Base-by-base conservation (phyloP, 2,329 filamentous ascomycete species). In the Hypoxylon sp. region DNA sequence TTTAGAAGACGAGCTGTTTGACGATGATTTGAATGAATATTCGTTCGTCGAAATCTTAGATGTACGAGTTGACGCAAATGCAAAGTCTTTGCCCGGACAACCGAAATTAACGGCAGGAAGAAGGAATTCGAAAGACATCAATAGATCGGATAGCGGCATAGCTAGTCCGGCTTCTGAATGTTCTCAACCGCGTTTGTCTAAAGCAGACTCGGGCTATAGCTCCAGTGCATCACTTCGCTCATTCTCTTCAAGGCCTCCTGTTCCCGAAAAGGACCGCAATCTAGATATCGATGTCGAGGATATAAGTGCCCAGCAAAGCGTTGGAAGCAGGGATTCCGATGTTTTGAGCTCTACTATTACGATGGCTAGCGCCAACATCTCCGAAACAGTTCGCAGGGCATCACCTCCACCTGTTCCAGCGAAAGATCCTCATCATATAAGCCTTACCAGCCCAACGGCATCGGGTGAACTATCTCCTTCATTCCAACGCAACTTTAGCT, bases 151-250 rank as follows among this genome's bases (percentile, higher is more conserved):
- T 60, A 87, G 84, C 63, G 85, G 83, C 2, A 79, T 85, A 26
- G 80, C 82, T 1, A 83, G 79, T 55, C 80, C 81, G 4, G 78
- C 77, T 1, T 80, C 79, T 3, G 79, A 81, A 51, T 74, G 68
- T 13, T 78, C 80, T 0, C 76, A 76, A 15, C 82, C 80, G 56
- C 74, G 81, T 4, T 75, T 86, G n/a, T 80, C 82, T 30, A 87
- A 87, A 64, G 81, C 84, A 39, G 86, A 89, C 69, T 88, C 85
- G 24, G 86, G 86, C 15, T 89, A 89, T 69, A 85, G 85, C 69
- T 89, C 86, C 6, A 87, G 84, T 68, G 77, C 85, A 4, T 89
- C 87, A 11, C 73, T 87, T 17, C 80, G 83, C 39, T 88, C 86
- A 0, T 79, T 84, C 55, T 76, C 78, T 20, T 70, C 74, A 7